A percentile compares a stretch with the other conserved stretches of the same genome.
Conservation (phyloP, 345 rosid species). For the Linum tenue region DNA sequence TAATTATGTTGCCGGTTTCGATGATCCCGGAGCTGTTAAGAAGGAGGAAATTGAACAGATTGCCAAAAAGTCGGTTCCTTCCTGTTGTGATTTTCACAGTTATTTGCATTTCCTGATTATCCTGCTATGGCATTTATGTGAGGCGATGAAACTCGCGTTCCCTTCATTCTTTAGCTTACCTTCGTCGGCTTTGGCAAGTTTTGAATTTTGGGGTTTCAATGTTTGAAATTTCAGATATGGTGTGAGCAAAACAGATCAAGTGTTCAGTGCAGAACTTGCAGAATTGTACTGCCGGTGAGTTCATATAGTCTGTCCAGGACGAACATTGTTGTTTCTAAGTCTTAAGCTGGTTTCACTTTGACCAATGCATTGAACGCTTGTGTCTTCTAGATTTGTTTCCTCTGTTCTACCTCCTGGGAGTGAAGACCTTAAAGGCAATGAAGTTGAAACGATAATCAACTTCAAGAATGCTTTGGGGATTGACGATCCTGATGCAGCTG, state of each 20-base stretch:
- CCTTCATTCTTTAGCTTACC: too few species aligned
- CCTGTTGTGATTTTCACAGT: not conserved
- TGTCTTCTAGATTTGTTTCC: conserved; percentile 51
- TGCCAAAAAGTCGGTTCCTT: conserved; percentile 50
- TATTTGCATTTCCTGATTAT: not conserved
- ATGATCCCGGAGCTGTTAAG: conserved; percentile 55
- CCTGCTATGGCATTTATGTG: too few species aligned
- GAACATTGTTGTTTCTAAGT: too few species aligned
- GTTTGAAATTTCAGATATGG: conserved; percentile 55
- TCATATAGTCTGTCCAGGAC: not conserved
- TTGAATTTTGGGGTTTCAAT: conserved; percentile 3
- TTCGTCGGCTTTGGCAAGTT: not conserved
- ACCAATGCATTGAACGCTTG: not conserved
- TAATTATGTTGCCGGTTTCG: conserved; percentile 55
- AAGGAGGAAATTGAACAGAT: conserved; percentile 67
- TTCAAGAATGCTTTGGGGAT: conserved; percentile 83
- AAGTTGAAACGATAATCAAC: conserved; percentile 61
- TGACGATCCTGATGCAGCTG: conserved; percentile 95
- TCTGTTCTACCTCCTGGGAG: conserved; percentile 68
- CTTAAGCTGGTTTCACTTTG: too few species aligned
- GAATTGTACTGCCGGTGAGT: conserved; percentile 78
- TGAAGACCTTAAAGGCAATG: conserved; percentile 75
- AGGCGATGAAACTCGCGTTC: too few species aligned
- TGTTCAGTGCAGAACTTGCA: conserved; percentile 69
- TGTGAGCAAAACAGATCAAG: conserved; percentile 76